These are phyloP conservation scores for Sporisorium graminicola DNA, from an alignment of 1,284 basidiomycete species.

Conservation along the genomic window DNA sequence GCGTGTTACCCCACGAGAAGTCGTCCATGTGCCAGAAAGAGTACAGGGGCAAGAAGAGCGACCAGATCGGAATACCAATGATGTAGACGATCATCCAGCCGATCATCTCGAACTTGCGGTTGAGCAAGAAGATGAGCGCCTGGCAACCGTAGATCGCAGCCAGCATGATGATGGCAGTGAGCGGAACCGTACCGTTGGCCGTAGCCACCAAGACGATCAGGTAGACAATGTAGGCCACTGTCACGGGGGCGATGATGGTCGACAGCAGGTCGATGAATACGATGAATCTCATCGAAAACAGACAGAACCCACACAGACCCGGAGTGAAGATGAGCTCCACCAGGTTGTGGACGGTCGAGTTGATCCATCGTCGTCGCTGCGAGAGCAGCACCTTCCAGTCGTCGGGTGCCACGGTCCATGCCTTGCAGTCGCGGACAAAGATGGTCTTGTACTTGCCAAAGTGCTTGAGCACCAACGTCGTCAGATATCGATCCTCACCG, in stretches of 20 bases:
- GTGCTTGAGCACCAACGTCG: constrained; percentile 88
- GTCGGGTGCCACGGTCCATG: constrained; percentile 73
- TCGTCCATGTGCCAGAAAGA: constrained; percentile 99
- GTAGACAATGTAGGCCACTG: constrained; percentile 80
- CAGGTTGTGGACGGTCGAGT: constrained; percentile 97
- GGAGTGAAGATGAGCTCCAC: constrained; percentile 92
- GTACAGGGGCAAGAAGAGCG: constrained; percentile 91
- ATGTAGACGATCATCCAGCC: constrained; percentile 66
- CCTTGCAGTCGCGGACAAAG: constrained; percentile 92
- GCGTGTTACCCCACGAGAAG: constrained; percentile 93
- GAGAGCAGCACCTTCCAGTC: constrained; percentile 95
- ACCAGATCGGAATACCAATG: constrained; percentile 88
- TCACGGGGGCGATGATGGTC: constrained; percentile 89
- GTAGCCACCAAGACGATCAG: constrained; percentile 63
- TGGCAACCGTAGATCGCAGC: constrained; percentile 86
- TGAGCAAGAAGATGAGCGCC: constrained; percentile 69
- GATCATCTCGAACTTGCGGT: constrained; percentile 69
- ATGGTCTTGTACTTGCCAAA: constrained; percentile 79
- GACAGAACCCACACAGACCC: constrained; percentile 92
- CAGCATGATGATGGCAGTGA: constrained; percentile 87
- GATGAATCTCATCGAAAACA: constrained; percentile 94
- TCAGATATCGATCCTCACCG: constrained; percentile 98
- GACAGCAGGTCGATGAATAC: constrained; percentile 89
- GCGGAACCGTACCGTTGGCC: constrained; percentile 56
- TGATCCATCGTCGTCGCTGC: constrained; percentile 98